Percentiles rank a stretch among this genome's conserved stretches.
Evolutionary conservation across 495 filamentous ascomycete species (phyloP).

Genomic region (Talaromyces nanjingensis): DNA sequence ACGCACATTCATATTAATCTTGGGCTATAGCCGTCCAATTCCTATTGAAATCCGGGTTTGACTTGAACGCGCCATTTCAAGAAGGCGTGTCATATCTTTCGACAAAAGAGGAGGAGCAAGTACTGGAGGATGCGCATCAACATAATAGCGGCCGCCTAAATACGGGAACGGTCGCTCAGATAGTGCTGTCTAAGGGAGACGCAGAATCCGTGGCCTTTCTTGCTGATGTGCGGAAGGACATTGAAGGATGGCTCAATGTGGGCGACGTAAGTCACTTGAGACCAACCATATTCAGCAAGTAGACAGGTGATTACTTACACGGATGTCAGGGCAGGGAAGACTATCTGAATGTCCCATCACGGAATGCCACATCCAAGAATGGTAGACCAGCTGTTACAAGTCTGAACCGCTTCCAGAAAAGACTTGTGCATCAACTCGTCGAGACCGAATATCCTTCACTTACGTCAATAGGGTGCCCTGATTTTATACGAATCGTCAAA

Average conservation of each 20-base stretch:
- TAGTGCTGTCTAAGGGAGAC: conserved; percentile 27
- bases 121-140: conserved; percentile 20
- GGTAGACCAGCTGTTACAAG: conserved; percentile 9
- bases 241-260: conserved; percentile 42
- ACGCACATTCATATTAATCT: not conserved
- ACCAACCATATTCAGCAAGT: too few species aligned
- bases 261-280: conserved; percentile 16
- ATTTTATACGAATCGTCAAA: conserved; percentile 47
- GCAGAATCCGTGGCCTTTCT: conserved; percentile 52
- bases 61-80: conserved; percentile 48
- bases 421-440: conserved; percentile 63
- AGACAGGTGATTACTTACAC: not conserved
- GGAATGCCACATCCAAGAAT: not conserved
- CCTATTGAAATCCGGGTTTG: conserved; percentile 54
- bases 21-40: conserved; percentile 50
- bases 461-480: conserved; percentile 33
- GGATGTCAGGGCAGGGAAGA: not conserved
- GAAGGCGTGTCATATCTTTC: conserved; percentile 66
- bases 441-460: conserved; percentile 54
- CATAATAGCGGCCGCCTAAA: conserved; percentile 9
- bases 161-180: conserved; percentile 22
- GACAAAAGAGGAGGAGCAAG: conserved; percentile 49
- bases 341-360: conserved; percentile 27
- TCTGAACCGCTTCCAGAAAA: conserved; percentile 48
- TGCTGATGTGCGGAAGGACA: conserved; percentile 32